Evolutionary conservation across 495 filamentous ascomycete genomes (phyloP), one percentile per base, ranked within the genome.

Genomic region (Platismatia glauca): DNA sequence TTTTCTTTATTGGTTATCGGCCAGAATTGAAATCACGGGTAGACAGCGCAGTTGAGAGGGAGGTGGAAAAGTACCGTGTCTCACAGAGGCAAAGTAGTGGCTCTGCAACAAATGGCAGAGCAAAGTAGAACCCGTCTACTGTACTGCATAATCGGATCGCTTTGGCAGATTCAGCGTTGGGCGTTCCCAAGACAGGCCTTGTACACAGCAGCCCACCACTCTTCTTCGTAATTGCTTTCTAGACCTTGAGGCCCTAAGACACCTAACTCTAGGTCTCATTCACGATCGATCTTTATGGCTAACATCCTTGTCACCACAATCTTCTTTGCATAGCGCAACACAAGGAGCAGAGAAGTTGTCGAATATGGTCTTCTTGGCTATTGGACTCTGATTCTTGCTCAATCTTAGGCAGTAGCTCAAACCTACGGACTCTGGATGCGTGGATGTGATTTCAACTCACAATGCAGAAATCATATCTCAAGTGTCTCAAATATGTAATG

Each of bases 1-100:
- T 98, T 29, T 98, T 98, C 77, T 85, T 79, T 69, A 84, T 93
- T 59, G 94, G 94, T 8, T 98, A 97, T 74, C 82, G 94, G 31
- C 88, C 88, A 0, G 92, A 93, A 71, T 75, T 98, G 70, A 89
- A 89, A 75, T 79, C 81, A 56, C 81, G 94, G 44, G 81, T 97
- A 39, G 83, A 91, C 57, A 84, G 86, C 66, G 86, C 79, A 34
- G 89, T 97, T 4, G 73, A 84, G 71, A 73, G 81, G 63, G 88
- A 94, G 71, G 75, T 89, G 57, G 75, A 79, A 64, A 88, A 84
- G 69, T 82, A 84, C 64, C 71, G 70, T 62, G 73, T 75, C 61
- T 71, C 69, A 56, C 77, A 80, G 41, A 70, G 68, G 13, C 64
- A 65, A 55, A 61, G 57, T 1, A 66, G 71, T 43, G 68, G 60